Percentiles rank a stretch among this genome's conserved stretches.
These are phyloP conservation scores for Brettanomyces nanus DNA, from an alignment of 805 yeast species.

Conservation along the genomic window DNA sequence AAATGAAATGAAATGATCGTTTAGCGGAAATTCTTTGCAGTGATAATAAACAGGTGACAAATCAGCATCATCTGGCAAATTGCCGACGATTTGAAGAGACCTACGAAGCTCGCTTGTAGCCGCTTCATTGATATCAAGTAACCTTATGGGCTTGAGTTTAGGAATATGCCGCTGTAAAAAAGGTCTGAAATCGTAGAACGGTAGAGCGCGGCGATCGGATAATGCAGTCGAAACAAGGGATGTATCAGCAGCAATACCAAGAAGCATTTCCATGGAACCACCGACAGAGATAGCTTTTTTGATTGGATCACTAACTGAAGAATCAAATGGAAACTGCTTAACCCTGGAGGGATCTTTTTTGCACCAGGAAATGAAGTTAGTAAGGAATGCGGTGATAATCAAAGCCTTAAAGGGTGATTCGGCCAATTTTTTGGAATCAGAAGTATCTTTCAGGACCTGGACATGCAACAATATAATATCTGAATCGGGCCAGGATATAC, in stretches of 20 bases:
- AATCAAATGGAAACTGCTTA: slow-evolving; percentile 38
- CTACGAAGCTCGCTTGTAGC: slow-evolving; percentile 30
- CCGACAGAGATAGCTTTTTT: slow-evolving; percentile 41
- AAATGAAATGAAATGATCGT: slow-evolving; percentile 25
- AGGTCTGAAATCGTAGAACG: slow-evolving; percentile 56
- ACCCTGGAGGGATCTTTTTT: slow-evolving; percentile 38
- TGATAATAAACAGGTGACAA: slow-evolving; percentile 9
- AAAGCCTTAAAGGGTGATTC: slow-evolving; percentile 41
- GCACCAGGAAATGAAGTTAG: slow-evolving; percentile 62
- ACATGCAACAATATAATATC: slow-evolving; percentile 33
- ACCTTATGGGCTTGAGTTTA: slow-evolving; percentile 40
- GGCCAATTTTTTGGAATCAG: slow-evolving; percentile 34
- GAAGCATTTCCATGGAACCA: slow-evolving; percentile 54
- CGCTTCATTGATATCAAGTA: slow-evolving; percentile 31
- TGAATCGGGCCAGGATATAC: slow-evolving; percentile 23
- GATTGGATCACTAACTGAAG: slow-evolving; percentile 47
- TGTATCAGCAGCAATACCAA: slow-evolving; percentile 55
- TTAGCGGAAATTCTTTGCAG: slow-evolving; percentile 15
- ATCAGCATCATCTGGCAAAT: background rate
- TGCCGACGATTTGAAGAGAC: background rate
- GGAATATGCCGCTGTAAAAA: slow-evolving; percentile 63
- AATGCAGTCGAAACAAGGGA: slow-evolving; percentile 14
- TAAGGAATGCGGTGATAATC: slow-evolving; percentile 42
- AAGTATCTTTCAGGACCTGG: slow-evolving; percentile 27
- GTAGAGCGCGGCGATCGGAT: slow-evolving; percentile 11